phyloP scores from a whole-genome alignment of 2,329 filamentous ascomycete species.

The Ceratocystis huliohia region DNA sequence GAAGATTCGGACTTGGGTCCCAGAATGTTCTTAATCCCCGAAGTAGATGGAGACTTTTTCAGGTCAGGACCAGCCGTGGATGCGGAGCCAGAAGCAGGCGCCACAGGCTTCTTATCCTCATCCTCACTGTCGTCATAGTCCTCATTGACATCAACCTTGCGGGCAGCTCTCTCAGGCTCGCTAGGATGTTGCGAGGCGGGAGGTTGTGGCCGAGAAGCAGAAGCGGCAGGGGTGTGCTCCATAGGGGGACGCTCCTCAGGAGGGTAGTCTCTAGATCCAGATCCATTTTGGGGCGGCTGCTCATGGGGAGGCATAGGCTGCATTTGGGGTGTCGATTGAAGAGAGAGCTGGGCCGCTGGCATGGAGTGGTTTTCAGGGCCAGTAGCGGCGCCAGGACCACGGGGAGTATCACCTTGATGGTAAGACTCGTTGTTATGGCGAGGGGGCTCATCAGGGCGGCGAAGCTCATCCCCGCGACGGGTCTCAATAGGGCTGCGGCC shows the following conservation, averaged over 20 bases:
- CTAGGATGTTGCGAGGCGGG: slow-evolving; percentile 34
- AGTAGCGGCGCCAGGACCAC: slow-evolving; percentile 39
- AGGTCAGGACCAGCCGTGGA: slow-evolving; percentile 42
- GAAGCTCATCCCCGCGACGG: slow-evolving; percentile 50
- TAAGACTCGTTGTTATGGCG: slow-evolving; percentile 68
- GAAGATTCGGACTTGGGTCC: slow-evolving; percentile 37
- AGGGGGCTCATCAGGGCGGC: slow-evolving; percentile 44
- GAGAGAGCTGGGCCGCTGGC: slow-evolving; percentile 43
- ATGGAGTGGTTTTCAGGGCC: slow-evolving; percentile 40
- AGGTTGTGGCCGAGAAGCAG: slow-evolving; percentile 25
- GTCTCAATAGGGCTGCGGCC: slow-evolving; percentile 67
- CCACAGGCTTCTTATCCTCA: slow-evolving; percentile 55
- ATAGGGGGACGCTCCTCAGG: slow-evolving; percentile 45
- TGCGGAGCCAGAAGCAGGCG: slow-evolving; percentile 30
- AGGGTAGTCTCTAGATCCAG: slow-evolving; percentile 40
- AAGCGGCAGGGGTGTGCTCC: slow-evolving; percentile 28
- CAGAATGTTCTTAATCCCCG: slow-evolving; percentile 38
- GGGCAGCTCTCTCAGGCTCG: slow-evolving; percentile 70
- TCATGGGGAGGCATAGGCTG: slow-evolving; percentile 41
- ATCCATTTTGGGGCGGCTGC: slow-evolving; percentile 30
- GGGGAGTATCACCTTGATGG: slow-evolving; percentile 85
- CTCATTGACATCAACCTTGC: slow-evolving; percentile 95
- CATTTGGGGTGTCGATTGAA: slow-evolving; percentile 48
- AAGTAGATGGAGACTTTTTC: slow-evolving; percentile 35
- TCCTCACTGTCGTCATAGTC: slow-evolving; percentile 93